Percentiles rank a stretch among this genome's conserved stretches.
Evolutionary conservation across 164 flowering plant species (phyloP).

Genomic region (Vitis cinerea): DNA sequence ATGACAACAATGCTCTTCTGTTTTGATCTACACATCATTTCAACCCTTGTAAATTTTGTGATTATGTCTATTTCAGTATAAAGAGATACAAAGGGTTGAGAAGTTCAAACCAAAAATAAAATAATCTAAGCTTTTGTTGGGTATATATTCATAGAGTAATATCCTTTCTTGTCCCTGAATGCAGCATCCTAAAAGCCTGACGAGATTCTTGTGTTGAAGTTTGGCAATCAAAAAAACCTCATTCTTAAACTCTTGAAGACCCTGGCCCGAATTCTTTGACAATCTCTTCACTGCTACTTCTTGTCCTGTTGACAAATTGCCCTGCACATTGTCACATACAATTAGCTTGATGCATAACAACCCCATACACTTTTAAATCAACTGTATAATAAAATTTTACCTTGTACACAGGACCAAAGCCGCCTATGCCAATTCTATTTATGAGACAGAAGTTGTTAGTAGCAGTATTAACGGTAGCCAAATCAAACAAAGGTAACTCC

Average conservation of each 20-base stretch:
- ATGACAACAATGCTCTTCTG: conserved; percentile 15
- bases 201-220: conserved; percentile 55
- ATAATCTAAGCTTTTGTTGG: conserved; percentile 43
- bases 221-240: conserved; percentile 36
- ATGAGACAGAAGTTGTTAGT: conserved; percentile 24
- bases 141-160: conserved; percentile 50
- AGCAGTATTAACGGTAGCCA: conserved; percentile 16
- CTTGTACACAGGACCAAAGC: conserved; percentile 36
- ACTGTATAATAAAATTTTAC: conserved; percentile 4
- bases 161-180: conserved; percentile 34
- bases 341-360: not conserved
- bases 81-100: not conserved
- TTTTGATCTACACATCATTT: conserved; percentile 15
- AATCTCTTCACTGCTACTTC: conserved; percentile 40
- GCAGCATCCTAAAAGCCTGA: conserved; percentile 43
- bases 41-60: too few species aligned
- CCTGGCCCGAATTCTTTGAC: conserved; percentile 21
- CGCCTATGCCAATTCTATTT: conserved; percentile 40
- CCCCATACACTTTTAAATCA: not conserved
- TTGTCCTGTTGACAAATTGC: conserved; percentile 26
- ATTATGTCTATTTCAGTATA: too few species aligned
- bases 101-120: conserved; percentile 23
- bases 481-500: conserved; percentile 24
- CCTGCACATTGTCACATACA: conserved; percentile 7
- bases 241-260: conserved; percentile 29